phyloP scores from a whole-genome alignment of 371 early-diverging fungal genomes.

The Circinella minor region DNA sequence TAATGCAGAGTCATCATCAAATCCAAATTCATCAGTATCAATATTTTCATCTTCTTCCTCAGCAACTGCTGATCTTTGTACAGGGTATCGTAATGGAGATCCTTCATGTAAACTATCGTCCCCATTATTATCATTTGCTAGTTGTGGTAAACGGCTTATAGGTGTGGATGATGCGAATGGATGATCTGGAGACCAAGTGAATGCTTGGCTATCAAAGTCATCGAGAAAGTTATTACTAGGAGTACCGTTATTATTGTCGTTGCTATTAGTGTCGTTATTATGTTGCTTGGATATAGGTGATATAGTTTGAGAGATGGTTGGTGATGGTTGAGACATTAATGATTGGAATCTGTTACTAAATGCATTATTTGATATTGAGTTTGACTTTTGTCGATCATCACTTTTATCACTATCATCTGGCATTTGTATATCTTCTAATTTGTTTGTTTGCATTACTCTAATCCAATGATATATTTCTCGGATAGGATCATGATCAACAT shows the following conservation, averaged over 20 bases:
- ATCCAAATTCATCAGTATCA: conserved; percentile 16
- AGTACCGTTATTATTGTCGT: neutral
- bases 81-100: conserved; percentile 14
- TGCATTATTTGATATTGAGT: neutral
- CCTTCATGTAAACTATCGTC: neutral
- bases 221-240: conserved; percentile 2
- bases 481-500: conserved; percentile 17
- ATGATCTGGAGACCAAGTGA: conserved; percentile 28
- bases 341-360: neutral
- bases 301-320: neutral
- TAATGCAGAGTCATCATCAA: conserved; percentile 11
- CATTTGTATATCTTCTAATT: neutral
- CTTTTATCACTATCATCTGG: neutral
- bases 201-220: conserved; percentile 14
- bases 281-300: neutral
- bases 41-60: neutral
- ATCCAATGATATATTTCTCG: conserved; percentile 23
- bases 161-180: conserved; percentile 31
- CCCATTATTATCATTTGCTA: neutral
- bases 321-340: conserved; percentile 18
- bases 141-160: neutral
- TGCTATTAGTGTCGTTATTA: neutral
- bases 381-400: neutral
- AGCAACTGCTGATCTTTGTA: neutral
- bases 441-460: conserved; percentile 14